phyloP scores from a whole-genome alignment of 2,329 filamentous ascomycete species.

The Paecilomyces fulvus region DNA sequence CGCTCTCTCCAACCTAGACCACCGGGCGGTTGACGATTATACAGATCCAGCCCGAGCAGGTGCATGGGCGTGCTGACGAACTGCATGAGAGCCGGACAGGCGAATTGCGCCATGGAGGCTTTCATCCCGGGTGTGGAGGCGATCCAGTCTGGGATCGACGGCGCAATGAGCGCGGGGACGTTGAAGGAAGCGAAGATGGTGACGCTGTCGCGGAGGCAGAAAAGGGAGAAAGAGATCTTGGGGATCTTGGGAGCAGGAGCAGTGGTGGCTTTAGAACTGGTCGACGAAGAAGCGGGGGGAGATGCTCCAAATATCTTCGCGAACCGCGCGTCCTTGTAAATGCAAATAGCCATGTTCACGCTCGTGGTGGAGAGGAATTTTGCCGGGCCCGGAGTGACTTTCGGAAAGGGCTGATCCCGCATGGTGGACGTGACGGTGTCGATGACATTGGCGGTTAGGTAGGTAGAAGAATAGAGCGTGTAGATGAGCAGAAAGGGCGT shows the following conservation, averaged over 20 bases:
- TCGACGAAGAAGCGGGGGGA: conserved; percentile 37
- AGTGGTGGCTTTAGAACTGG: conserved; percentile 5
- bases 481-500: conserved; percentile 44
- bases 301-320: conserved; percentile 69
- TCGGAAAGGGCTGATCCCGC: conserved; percentile 45
- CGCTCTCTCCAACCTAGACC: conserved; percentile 49
- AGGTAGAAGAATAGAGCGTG: conserved; percentile 75
- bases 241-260: conserved; percentile 46
- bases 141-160: conserved; percentile 51
- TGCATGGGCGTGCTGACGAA: conserved; percentile 75
- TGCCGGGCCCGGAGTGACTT: conserved; percentile 61
- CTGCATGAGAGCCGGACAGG: conserved; percentile 71
- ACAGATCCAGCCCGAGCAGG: conserved; percentile 74
- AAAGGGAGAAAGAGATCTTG: conserved; percentile 64
- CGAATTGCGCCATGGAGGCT: conserved; percentile 64
- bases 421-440: conserved; percentile 70
- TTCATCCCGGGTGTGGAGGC: conserved; percentile 38
- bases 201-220: conserved; percentile 72
- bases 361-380: conserved; percentile 75
- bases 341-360: conserved; percentile 77
- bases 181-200: conserved; percentile 94
- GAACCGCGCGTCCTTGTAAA: conserved; percentile 85
- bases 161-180: conserved; percentile 69
- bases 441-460: conserved; percentile 77
- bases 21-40: conserved; percentile 55